Evolutionary conservation across 176 grass and related monocot genomes (phyloP), one percentile per base, ranked within the genome.

Genomic region (Eleusine indica): DNA sequence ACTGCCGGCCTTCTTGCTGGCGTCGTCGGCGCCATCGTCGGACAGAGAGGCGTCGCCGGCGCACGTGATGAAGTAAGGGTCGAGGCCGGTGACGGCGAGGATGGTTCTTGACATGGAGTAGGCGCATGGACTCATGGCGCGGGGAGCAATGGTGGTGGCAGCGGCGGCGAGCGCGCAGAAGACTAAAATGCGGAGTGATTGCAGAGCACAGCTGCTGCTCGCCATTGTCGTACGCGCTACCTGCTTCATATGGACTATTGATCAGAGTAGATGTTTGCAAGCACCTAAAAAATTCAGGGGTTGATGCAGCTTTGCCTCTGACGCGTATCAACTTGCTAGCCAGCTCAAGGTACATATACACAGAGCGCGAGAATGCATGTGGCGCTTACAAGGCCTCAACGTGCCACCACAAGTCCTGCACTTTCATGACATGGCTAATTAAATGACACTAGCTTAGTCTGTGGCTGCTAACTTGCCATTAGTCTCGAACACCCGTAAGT

Each of bases 41-140:
- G 68, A 67, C 5, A 67, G 7, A 44, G 58, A 21, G 47, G 0
- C 22, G 16, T 54, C 66, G 25, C 14, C 38, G 61, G 37, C 6
- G 47, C 58, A 88, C 0, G 67, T 57, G 74, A 57, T 4, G 74
- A 83, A 15, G 80, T 83, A 71, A 9, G 44, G 38, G 56, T 88
- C 74, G 22, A 88, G 25, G 9, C 67, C 74, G 57, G 74, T 19
- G 86, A 54, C 25, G 25, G 57, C 6, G 67, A 88, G 68, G 56
- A 88, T 48, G 14, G 1, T 76, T 25, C 73, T 88, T 1, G 80
- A 30, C 7, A 83, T 30, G 1, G 66, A 44, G 86, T 71, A 32
- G 5, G 43, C 18, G 80, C 80, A 78, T 14, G 44, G 86, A 21
- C 49, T 63, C 25, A 13, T 7, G 29, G 73, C 49, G 32, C 53